Evolutionary conservation across 805 yeast genomes (phyloP).

Genomic region (Brettanomyces bruxellensis): DNA sequence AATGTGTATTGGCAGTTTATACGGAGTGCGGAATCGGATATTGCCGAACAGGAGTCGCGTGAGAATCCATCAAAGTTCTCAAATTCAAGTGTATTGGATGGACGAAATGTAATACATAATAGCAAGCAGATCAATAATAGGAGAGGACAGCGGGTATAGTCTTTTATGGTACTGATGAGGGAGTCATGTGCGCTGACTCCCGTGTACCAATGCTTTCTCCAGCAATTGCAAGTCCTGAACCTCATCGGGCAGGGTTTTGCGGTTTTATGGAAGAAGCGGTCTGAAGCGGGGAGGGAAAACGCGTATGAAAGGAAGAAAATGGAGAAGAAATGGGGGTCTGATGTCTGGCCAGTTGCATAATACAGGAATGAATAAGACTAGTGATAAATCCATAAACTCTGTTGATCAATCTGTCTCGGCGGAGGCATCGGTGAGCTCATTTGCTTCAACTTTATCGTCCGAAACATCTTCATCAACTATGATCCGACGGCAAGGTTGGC

Average conservation of each 20-base stretch:
- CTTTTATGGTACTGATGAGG: conserved; percentile 1
- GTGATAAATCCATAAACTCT: no score
- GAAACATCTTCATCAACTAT: not conserved
- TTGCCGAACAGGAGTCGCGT: not conserved
- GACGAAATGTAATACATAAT: not conserved
- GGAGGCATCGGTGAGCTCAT: not conserved
- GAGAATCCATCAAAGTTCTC: not conserved
- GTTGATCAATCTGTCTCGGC: not conserved
- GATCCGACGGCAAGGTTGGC: not conserved
- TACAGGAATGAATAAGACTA: not conserved
- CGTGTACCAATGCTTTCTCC: not conserved
- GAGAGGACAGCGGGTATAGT: conserved; percentile 1
- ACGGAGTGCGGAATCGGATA: conserved; percentile 7
- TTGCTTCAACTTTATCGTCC: not conserved
- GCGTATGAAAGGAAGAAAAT: not conserved
- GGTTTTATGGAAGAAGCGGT: not conserved
- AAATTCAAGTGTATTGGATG: no score
- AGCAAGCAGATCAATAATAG: not conserved
- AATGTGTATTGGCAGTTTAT: conserved; percentile 15
- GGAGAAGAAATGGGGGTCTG: not conserved
- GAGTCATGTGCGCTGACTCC: conserved; percentile 1
- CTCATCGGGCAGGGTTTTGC: not conserved
- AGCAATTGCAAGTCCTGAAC: not conserved
- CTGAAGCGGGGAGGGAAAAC: not conserved
- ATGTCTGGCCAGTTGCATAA: not conserved